Percentiles rank a stretch among this genome's conserved stretches.
phyloP scores from a whole-genome alignment of 257 asterid genomes.

The Lycium barbarum region DNA sequence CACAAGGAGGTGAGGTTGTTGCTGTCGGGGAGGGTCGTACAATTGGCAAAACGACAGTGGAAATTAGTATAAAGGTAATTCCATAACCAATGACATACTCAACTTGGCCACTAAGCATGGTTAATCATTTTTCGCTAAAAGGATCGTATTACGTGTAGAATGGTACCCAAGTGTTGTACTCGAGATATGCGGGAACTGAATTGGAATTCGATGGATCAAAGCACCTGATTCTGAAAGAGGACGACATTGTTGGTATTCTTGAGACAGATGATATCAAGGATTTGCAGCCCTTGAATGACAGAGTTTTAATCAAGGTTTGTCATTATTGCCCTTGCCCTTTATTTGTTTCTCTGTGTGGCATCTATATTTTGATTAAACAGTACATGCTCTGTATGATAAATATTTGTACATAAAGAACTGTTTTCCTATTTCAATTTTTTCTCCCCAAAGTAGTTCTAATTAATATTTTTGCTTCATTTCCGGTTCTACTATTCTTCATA shows the following conservation, averaged over 20 bases:
- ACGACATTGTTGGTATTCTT: constrained; percentile 86
- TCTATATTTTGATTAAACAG: not conserved
- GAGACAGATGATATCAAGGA: constrained; percentile 88
- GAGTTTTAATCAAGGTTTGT: constrained; percentile 86
- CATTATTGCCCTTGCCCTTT: not conserved
- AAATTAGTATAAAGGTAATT: constrained; percentile 69
- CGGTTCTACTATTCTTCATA: too few relatives aligned
- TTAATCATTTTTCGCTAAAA: not conserved
- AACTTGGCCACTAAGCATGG: not conserved
- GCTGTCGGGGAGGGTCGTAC: constrained; percentile 95
- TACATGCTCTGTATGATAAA: too few relatives aligned
- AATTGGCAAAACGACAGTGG: constrained; percentile 78
- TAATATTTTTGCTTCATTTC: too few relatives aligned
- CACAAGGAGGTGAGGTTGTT: constrained; percentile 93
- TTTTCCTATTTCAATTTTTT: not conserved
- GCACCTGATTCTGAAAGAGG: constrained; percentile 92
- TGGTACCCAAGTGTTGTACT: constrained; percentile 82
- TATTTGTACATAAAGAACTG: not conserved
- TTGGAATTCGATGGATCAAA: constrained; percentile 82
- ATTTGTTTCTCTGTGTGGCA: not conserved
- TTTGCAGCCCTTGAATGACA: constrained; percentile 84
- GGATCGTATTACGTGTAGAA: constrained; percentile 46
- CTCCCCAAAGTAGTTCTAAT: too few relatives aligned
- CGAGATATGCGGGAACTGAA: constrained; percentile 94
- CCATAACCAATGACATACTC: not conserved